phyloP scores from a whole-genome alignment of 306 rosid genomes.

The Sicyos edulis region DNA sequence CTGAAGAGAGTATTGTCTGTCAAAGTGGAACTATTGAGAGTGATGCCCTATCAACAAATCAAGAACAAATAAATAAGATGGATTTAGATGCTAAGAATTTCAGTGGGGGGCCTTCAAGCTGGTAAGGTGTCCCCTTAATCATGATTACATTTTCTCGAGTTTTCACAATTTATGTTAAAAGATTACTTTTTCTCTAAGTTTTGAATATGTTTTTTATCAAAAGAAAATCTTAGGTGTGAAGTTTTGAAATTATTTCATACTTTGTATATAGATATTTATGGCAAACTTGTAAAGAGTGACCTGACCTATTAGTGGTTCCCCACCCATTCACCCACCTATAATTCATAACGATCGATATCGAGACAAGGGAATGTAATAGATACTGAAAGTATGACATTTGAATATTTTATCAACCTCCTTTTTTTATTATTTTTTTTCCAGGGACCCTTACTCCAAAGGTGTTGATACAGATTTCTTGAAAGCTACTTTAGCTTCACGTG shows the following conservation, averaged over 20 bases:
- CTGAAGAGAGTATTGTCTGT: constrained; percentile 24
- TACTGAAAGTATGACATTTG: not conserved
- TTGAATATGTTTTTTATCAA: not conserved
- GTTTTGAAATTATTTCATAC: not conserved
- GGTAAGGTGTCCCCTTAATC: constrained; percentile 46
- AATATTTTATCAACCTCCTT: too few relatives aligned
- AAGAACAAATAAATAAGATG: constrained; percentile 30
- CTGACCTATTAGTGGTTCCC: not conserved
- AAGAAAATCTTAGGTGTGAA: constrained; percentile 1
- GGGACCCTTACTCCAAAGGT: constrained; percentile 81
- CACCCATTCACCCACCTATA: not conserved
- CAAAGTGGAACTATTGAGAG: constrained; percentile 28
- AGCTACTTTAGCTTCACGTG: constrained; percentile 68
- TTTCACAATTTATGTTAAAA: constrained; percentile 17
- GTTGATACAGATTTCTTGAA: constrained; percentile 58
- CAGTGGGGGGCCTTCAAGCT: constrained; percentile 71
- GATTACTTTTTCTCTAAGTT: constrained; percentile 14
- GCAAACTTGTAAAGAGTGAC: not conserved
- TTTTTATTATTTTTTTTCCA: not conserved
- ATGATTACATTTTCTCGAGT: not conserved
- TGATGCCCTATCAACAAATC: constrained; percentile 37
- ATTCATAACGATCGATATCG: not conserved
- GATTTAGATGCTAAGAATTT: constrained; percentile 44
- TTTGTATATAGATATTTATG: not conserved
- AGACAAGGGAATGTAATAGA: not conserved